Evolutionary conservation across 352 stramenopile species (phyloP).

Genomic region (Phytophthora fragariaefolia): DNA sequence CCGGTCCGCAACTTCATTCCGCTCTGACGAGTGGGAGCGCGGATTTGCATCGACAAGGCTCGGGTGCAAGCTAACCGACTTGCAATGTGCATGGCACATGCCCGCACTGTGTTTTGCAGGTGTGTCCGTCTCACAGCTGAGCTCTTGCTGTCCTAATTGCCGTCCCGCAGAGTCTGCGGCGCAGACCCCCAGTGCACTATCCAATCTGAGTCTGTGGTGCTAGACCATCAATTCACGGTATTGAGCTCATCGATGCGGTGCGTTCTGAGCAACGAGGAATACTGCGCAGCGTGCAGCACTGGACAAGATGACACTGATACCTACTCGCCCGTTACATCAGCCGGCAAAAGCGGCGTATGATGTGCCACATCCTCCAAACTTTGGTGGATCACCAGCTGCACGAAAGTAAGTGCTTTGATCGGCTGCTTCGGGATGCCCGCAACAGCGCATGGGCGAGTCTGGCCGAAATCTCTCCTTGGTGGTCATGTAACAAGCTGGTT

Average conservation of each 20-base stretch:
- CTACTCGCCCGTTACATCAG: slow-evolving; percentile 1
- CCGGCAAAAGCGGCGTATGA: neutral
- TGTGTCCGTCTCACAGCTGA: neutral
- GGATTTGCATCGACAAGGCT: slow-evolving; percentile 26
- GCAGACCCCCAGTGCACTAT: slow-evolving; percentile 28
- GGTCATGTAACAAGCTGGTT: too few relatives aligned
- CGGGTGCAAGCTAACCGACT: neutral
- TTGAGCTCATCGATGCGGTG: neutral
- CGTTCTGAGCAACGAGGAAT: slow-evolving; percentile 15
- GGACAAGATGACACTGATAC: slow-evolving; percentile 30
- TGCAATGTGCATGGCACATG: too few relatives aligned
- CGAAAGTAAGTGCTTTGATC: slow-evolving; percentile 7
- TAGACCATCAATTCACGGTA: neutral
- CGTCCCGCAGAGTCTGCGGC: neutral
- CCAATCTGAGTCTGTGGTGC: slow-evolving; percentile 13
- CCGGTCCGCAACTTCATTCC: slow-evolving; percentile 26
- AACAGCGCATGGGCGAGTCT: neutral
- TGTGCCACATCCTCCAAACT: neutral
- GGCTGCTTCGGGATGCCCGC: slow-evolving; percentile 6
- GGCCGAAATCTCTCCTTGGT: neutral
- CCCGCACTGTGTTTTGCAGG: too few relatives aligned
- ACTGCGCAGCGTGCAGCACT: neutral
- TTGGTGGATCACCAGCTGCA: slow-evolving; percentile 5
- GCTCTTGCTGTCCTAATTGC: slow-evolving; percentile 1
- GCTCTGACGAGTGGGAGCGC: slow-evolving; percentile 13